Evolutionary conservation across 148 eudicot species (phyloP), one percentile per base, ranked within the genome.

Genomic region (Rhododendron vialii): DNA sequence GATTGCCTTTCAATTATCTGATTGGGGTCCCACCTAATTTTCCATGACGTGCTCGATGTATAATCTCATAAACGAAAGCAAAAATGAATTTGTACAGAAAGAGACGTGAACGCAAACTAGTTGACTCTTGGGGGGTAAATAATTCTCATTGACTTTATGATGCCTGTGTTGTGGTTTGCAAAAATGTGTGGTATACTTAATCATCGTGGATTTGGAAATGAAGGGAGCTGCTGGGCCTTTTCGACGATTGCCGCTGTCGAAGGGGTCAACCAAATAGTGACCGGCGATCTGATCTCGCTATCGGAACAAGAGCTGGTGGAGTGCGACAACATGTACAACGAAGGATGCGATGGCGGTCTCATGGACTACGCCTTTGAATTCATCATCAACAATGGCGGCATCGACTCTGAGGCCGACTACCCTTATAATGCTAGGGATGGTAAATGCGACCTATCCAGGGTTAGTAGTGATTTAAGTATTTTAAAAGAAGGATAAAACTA

Each of bases 181-280:
- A 10, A 65, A 65, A 65, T 65, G 33, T 8, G 3, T n/a, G 45
- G 30, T 33, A 30, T 84, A 51, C 11, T 24, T 84, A 9, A 57
- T 13, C 1, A 2, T 55, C 28, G 76, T 24, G 82, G 63, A 22
- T 45, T 78, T 78, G 43, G 24, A 83, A 86, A 67, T 88, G 76
- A 84, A 96, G 98, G 98, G 87, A 96, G 98, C 77, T 96, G 98
- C 85, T 96, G 98, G 98, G 98, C 98, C 20, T 96, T 96, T 87
- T 92, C 98, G 22, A 88, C 98, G 26, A 89, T 96, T 71, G 95
- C 93, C 2, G 93, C 98, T 0, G 98, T 96, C 48, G 98, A 96
- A 89, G 98, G 95, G 33, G 87, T 96, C 86, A 96, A 93, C 91
- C 91, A 94, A 87, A 92, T 96, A 45, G 94, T 88, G 3, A 96